Evolutionary conservation across 371 early-diverging fungal genomes (phyloP).

Genomic region (Chytridium lagenaria): DNA sequence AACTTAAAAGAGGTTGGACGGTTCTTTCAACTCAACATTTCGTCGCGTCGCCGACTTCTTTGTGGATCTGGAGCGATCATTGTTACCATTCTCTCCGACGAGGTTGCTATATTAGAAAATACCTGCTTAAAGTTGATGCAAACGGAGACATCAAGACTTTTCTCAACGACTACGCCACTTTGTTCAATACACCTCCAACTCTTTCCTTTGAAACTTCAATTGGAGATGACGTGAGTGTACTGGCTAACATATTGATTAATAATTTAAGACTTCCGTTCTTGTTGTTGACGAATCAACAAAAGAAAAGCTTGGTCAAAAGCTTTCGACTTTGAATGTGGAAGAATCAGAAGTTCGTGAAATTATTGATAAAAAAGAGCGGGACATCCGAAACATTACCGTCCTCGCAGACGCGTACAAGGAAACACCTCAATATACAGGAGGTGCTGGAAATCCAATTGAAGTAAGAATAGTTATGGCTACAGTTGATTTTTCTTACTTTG

Average conservation of each 20-base stretch:
- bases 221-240: constrained; percentile 38
- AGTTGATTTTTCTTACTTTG: constrained; percentile 10
- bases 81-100: constrained; percentile 19
- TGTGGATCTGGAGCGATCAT: constrained; percentile 36
- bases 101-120: constrained; percentile 26
- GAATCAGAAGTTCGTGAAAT: constrained; percentile 32
- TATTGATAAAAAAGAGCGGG: constrained; percentile 42
- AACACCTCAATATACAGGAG: constrained; percentile 49
- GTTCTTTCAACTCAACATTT: constrained; percentile 34
- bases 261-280: constrained; percentile 15
- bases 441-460: constrained; percentile 41
- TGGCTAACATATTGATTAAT: not conserved
- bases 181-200: constrained; percentile 39
- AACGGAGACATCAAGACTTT: constrained; percentile 41
- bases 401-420: constrained; percentile 44
- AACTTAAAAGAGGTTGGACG: constrained; percentile 46
- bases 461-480: constrained; percentile 27
- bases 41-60: constrained; percentile 29
- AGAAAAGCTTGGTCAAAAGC: constrained; percentile 45
- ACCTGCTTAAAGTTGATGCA: constrained; percentile 28
- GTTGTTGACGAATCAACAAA: constrained; percentile 52
- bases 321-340: constrained; percentile 35
- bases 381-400: constrained; percentile 37
- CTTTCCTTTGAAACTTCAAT: constrained; percentile 41
- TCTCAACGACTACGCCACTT: constrained; percentile 32